Conservation (phyloP, 2,329 filamentous ascomycete species). For the Sordariomycetes sp. region DNA sequence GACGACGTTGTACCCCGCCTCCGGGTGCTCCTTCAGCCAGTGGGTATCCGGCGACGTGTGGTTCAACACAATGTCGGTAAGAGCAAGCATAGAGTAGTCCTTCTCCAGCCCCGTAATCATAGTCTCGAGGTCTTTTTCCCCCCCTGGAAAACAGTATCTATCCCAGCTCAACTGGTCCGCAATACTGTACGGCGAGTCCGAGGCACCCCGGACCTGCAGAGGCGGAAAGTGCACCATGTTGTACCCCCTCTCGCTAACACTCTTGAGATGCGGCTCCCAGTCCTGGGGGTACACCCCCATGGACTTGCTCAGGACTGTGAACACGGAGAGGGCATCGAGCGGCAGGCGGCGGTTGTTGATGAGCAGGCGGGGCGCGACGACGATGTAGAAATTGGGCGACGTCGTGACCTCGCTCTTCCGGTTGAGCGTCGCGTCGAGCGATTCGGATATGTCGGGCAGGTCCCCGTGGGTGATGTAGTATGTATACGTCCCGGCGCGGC, state of each 20-base stretch:
- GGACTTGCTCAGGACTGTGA: constrained; percentile 94
- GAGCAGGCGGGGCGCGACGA: constrained; percentile 71
- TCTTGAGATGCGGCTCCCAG: constrained; percentile 79
- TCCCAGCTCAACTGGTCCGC: constrained; percentile 89
- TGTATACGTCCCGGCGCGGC: constrained; percentile 74
- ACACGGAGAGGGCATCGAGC: constrained; percentile 76
- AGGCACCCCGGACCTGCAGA: constrained; percentile 73
- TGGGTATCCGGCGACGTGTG: constrained; percentile 93
- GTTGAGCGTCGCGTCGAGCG: constrained; percentile 20
- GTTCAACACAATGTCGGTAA: constrained; percentile 97
- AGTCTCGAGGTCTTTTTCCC: constrained; percentile 66
- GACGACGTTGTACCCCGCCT: constrained; percentile 85
- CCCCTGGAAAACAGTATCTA: constrained; percentile 64
- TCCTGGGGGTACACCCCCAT: constrained; percentile 86
- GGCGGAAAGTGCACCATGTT: constrained; percentile 99
- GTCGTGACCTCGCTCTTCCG: constrained; percentile 26
- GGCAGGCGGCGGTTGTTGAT: constrained; percentile 66
- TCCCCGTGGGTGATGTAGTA: constrained; percentile 91
- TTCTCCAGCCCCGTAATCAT: constrained; percentile 73
- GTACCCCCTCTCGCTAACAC: constrained; percentile 84
- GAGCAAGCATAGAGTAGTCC: constrained; percentile 69
- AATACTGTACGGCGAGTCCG: constrained; percentile 95
- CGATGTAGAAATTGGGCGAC: constrained; percentile 79
- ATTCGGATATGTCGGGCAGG: constrained; percentile 61
- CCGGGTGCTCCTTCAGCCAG: constrained; percentile 89